Evolutionary conservation across 371 early-diverging fungal genomes (phyloP).

Genomic region (Actinomucor elegans): DNA sequence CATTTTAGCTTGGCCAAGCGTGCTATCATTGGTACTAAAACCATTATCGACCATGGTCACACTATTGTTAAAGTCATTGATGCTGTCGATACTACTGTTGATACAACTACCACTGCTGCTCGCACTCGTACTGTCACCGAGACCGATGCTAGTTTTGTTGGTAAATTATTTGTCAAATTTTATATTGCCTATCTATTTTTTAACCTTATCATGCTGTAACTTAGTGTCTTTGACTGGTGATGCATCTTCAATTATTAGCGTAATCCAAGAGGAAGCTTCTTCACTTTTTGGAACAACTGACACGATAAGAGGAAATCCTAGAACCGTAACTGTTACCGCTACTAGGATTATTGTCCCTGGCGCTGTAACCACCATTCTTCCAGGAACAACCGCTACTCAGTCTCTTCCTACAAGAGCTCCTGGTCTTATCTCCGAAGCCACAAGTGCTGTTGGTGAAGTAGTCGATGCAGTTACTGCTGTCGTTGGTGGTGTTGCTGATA

Average conservation of each 20-base stretch:
- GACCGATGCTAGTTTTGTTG: neutral
- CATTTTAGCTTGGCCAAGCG: conserved; percentile 3
- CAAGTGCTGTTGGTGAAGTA: too few relatives aligned
- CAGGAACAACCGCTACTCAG: too few relatives aligned
- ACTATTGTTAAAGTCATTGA: conserved; percentile 6
- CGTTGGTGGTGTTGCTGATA: too few relatives aligned
- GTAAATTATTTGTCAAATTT: conserved; percentile 1
- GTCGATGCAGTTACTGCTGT: too few relatives aligned
- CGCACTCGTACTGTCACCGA: neutral
- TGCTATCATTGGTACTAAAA: conserved; percentile 4
- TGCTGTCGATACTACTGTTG: neutral
- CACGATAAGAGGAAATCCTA: too few relatives aligned
- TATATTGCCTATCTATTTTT: too few relatives aligned
- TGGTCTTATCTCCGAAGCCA: too few relatives aligned
- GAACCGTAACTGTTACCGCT: too few relatives aligned
- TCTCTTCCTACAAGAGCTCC: too few relatives aligned
- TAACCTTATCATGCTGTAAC: too few relatives aligned
- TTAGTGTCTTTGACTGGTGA: neutral
- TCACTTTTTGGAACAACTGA: neutral
- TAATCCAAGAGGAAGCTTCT: neutral
- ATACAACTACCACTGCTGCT: neutral
- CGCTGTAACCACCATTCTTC: too few relatives aligned
- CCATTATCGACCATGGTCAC: neutral
- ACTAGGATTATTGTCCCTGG: too few relatives aligned
- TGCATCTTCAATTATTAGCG: neutral